phyloP scores from a whole-genome alignment of 257 asterid species.

The Thymus mandschuricus region DNA sequence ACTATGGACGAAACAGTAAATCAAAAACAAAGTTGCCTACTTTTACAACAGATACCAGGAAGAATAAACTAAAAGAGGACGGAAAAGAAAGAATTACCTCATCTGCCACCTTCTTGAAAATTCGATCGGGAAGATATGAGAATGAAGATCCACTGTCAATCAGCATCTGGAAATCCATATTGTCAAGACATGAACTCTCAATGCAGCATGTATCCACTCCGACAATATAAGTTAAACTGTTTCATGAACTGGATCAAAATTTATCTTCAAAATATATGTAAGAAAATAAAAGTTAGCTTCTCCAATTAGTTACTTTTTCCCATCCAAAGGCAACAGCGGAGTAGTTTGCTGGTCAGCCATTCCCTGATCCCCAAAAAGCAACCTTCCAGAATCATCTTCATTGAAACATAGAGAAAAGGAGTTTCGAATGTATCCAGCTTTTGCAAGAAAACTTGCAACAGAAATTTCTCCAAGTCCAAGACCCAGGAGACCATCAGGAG shows the following conservation, averaged over 20 bases:
- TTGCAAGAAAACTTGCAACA: slow-evolving; percentile 81
- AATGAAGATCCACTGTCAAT: slow-evolving; percentile 90
- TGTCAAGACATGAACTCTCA: slow-evolving; percentile 59
- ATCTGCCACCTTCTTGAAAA: slow-evolving; percentile 57
- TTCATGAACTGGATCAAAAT: slow-evolving; percentile 28
- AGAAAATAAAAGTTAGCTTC: slow-evolving; percentile 20
- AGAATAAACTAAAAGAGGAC: slow-evolving; percentile 5
- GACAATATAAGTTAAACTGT: slow-evolving; percentile 66
- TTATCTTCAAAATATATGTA: slow-evolving; percentile 17
- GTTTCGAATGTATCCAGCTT: slow-evolving; percentile 64
- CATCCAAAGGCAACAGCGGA: slow-evolving; percentile 59
- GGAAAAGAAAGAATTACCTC: slow-evolving; percentile 50
- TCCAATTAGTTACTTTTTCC: slow-evolving; percentile 50
- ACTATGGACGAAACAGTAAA: slow-evolving; percentile 43
- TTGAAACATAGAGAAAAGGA: slow-evolving; percentile 78
- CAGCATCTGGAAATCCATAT: slow-evolving; percentile 55
- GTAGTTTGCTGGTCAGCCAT: slow-evolving; percentile 61
- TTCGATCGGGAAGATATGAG: slow-evolving; percentile 66
- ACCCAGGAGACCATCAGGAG: slow-evolving; percentile 96
- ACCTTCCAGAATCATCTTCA: slow-evolving; percentile 79
- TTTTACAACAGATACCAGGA: slow-evolving; percentile 22
- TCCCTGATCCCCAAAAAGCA: slow-evolving; percentile 82
- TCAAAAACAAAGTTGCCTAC: slow-evolving; percentile 15
- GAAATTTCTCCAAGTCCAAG: slow-evolving; percentile 87
- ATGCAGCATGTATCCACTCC: slow-evolving; percentile 76